Conservation (phyloP, 306 rosid genomes). For the Quillaja saponaria region DNA sequence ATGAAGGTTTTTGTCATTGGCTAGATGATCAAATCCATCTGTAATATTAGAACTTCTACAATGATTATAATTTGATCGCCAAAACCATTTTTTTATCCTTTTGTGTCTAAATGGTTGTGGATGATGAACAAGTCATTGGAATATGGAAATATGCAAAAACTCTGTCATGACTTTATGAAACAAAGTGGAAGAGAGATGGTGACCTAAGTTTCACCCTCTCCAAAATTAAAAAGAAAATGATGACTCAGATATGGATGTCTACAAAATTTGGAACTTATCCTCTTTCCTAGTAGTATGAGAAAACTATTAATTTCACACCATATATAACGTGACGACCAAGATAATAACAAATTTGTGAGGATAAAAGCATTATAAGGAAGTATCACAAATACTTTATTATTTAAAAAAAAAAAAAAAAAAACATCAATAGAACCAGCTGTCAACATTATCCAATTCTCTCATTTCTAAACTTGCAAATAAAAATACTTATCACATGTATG, state of each 20-base stretch:
- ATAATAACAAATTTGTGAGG: constrained; percentile 37
- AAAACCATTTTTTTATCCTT: no score
- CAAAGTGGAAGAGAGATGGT: constrained; percentile 53
- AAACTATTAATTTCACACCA: constrained; percentile 50
- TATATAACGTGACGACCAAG: constrained; percentile 44
- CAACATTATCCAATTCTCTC: background rate
- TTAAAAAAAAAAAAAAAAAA: background rate
- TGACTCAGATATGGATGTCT: constrained; percentile 66
- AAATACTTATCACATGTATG: no score
- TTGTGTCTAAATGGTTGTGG: background rate
- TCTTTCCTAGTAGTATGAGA: constrained; percentile 43
- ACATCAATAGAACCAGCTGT: no score
- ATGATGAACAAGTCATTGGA: constrained; percentile 23
- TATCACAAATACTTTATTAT: background rate
- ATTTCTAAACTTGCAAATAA: no score
- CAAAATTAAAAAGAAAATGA: constrained; percentile 11
- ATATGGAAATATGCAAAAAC: constrained; percentile 37
- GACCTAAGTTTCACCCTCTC: constrained; percentile 44
- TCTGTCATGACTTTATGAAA: constrained; percentile 67
- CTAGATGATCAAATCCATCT: no score
- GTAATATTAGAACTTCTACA: no score
- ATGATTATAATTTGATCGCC: no score
- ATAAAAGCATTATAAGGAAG: constrained; percentile 15
- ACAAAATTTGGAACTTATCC: constrained; percentile 71
- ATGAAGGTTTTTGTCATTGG: no score